Percentiles rank a stretch among this genome's conserved stretches.
Evolutionary conservation across 768 basidiomycete species (phyloP).

Genomic region (Pisolithus microcarpus): DNA sequence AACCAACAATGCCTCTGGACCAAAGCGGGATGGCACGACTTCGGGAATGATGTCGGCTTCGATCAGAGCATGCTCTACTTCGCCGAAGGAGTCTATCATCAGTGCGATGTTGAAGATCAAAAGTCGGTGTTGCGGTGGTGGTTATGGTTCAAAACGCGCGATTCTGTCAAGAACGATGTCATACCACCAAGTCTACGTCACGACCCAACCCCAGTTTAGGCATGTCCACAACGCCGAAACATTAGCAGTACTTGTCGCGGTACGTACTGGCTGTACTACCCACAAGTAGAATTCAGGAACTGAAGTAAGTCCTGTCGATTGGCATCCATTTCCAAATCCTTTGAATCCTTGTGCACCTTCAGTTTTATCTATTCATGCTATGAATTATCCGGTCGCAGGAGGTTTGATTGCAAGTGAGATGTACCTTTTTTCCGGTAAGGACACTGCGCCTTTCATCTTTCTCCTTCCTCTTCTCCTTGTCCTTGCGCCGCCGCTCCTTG

Average conservation of each 20-base stretch:
- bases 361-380: constrained; percentile 44
- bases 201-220: background rate
- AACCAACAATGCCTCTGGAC: constrained; percentile 22
- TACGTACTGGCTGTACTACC: constrained; percentile 6
- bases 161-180: background rate
- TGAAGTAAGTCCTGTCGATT: constrained; percentile 47
- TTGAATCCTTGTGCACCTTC: constrained; percentile 54
- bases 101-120: background rate
- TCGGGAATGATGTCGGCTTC: constrained; percentile 24
- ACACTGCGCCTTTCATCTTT: constrained; percentile 47
- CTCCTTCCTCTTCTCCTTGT: constrained; percentile 30
- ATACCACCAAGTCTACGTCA: background rate
- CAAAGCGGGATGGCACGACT: constrained; percentile 23
- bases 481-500: constrained; percentile 33
- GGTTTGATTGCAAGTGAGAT: background rate
- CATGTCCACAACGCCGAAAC: background rate
- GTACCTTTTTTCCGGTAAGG: constrained; percentile 56
- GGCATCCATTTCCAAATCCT: constrained; percentile 48
- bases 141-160: background rate
- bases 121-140: background rate
- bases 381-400: background rate
- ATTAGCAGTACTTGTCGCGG: background rate
- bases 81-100: constrained; percentile 19
- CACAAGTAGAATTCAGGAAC: constrained; percentile 49
- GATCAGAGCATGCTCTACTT: constrained; percentile 11